phyloP scores from a whole-genome alignment of 768 basidiomycete species.

The Rhizopogon roseolus region DNA sequence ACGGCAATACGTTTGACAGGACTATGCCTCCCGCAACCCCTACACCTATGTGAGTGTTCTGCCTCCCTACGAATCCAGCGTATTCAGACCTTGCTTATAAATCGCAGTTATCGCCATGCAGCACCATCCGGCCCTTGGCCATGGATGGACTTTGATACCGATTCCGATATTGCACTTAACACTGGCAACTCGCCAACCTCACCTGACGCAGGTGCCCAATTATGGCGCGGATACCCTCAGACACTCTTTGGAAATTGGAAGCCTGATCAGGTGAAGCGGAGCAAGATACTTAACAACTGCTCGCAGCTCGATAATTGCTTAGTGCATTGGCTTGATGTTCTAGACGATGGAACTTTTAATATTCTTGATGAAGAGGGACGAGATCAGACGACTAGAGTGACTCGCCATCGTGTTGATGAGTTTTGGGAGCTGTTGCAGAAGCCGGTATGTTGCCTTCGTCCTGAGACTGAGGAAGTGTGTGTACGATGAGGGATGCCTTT shows the following conservation, averaged over 20 bases:
- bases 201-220: neutral
- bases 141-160: constrained; percentile 34
- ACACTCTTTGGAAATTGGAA: constrained; percentile 49
- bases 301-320: constrained; percentile 7
- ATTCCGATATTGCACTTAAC: constrained; percentile 4
- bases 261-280: constrained; percentile 26
- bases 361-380: neutral
- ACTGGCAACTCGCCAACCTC: neutral
- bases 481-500: neutral
- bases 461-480: neutral
- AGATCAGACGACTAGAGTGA: constrained; percentile 10
- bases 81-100: neutral
- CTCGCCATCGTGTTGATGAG: constrained; percentile 8
- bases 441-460: constrained; percentile 13
- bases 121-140: constrained; percentile 39
- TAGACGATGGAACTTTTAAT: constrained; percentile 13
- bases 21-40: neutral
- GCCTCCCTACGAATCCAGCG: neutral
- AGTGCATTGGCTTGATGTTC: constrained; percentile 20
- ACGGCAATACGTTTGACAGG: neutral
- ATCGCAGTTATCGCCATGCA: constrained; percentile 28
- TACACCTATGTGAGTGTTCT: neutral
- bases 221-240: constrained; percentile 37
- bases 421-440: constrained; percentile 26
- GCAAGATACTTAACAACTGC: constrained; percentile 20